phyloP scores from a whole-genome alignment of 1,139 yeast species.

The Kodamaea fungicola region DNA sequence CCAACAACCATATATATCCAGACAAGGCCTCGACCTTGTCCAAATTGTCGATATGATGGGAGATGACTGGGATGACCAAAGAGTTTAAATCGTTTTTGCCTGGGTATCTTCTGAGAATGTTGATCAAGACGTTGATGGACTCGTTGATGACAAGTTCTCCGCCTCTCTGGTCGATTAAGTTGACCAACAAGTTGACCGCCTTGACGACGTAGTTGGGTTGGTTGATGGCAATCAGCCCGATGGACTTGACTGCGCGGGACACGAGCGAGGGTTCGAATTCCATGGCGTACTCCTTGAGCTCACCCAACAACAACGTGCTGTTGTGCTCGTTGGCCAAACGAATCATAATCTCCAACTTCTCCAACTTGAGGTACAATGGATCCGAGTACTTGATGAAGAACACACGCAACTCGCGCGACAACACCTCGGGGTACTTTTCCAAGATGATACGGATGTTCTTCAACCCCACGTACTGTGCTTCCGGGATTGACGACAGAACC shows the following conservation, averaged over 20 bases:
- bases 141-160: conserved; percentile 78
- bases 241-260: conserved; percentile 72
- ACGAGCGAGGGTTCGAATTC: conserved; percentile 93
- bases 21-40: conserved; percentile 62
- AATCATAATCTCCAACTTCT: conserved; percentile 86
- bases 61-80: conserved; percentile 66
- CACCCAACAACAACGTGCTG: conserved; percentile 69
- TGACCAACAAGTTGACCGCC: conserved; percentile 74
- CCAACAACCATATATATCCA: conserved; percentile 86
- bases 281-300: conserved; percentile 88
- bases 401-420: conserved; percentile 79
- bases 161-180: conserved; percentile 69
- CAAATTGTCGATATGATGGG: conserved; percentile 56
- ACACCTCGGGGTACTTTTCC: conserved; percentile 80
- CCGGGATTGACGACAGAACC: conserved; percentile 81
- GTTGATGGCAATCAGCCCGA: conserved; percentile 88
- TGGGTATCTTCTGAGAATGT: conserved; percentile 77
- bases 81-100: conserved; percentile 56
- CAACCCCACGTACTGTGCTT: conserved; percentile 92
- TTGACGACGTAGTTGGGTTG: conserved; percentile 58
- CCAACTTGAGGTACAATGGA: conserved; percentile 88
- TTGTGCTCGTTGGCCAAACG: conserved; percentile 74
- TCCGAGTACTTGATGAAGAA: conserved; percentile 93
- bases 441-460: conserved; percentile 87
- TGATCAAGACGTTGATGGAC: conserved; percentile 71